These are phyloP conservation scores for Amanita muscaria DNA, from an alignment of 768 basidiomycete genomes.

Conservation along the genomic window DNA sequence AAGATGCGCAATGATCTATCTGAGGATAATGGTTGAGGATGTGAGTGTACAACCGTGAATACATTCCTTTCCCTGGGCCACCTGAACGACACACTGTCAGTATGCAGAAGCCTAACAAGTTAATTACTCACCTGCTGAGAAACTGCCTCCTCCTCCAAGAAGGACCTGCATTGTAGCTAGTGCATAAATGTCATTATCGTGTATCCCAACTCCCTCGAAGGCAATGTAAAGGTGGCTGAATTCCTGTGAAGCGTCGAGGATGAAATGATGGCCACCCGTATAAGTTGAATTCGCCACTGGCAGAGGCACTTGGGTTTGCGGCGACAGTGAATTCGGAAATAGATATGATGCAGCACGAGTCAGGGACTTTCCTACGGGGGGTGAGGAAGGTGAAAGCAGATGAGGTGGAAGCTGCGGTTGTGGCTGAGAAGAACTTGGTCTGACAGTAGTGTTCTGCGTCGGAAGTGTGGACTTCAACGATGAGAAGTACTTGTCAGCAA, in stretches of 20 bases:
- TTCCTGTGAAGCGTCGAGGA: slow-evolving; percentile 52
- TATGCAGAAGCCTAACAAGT: neutral
- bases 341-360: slow-evolving; percentile 76
- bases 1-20: slow-evolving; percentile 91
- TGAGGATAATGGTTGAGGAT: slow-evolving; percentile 92
- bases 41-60: slow-evolving; percentile 91
- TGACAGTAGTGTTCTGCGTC: slow-evolving; percentile 18
- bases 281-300: slow-evolving; percentile 45
- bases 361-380: slow-evolving; percentile 54
- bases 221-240: slow-evolving; percentile 92
- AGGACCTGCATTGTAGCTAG: slow-evolving; percentile 92
- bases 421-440: slow-evolving; percentile 22
- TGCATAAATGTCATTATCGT: slow-evolving; percentile 87
- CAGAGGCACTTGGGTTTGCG: slow-evolving; percentile 13
- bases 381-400: slow-evolving; percentile 45
- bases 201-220: slow-evolving; percentile 86
- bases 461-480: slow-evolving; percentile 38
- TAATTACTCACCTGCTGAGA: slow-evolving; percentile 67
- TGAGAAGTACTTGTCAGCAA: slow-evolving; percentile 80
- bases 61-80: slow-evolving; percentile 99
- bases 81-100: slow-evolving; percentile 32
- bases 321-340: slow-evolving; percentile 34
- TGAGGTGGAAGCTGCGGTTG: slow-evolving; percentile 37
- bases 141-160: slow-evolving; percentile 91
- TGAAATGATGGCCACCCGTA: slow-evolving; percentile 76